phyloP scores from a whole-genome alignment of 768 basidiomycete species.

The Boletus subparvulus region DNA sequence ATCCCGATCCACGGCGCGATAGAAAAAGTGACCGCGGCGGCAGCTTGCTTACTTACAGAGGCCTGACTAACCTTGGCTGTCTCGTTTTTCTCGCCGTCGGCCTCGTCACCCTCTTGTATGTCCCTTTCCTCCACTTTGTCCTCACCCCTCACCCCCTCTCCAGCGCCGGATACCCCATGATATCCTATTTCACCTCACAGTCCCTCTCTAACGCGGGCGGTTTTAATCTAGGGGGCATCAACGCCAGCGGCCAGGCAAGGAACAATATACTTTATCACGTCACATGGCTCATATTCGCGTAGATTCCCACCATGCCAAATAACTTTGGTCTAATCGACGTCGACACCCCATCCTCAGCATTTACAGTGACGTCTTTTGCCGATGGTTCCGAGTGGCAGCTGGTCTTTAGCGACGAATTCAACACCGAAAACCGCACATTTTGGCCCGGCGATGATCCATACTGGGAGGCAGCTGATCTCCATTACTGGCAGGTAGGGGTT shows the following conservation, averaged over 20 bases:
- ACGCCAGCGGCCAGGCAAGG: conserved; percentile 66
- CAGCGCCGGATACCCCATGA: conserved; percentile 64
- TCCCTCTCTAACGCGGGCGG: conserved; percentile 52
- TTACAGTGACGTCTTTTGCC: conserved; percentile 51
- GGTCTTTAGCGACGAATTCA: conserved; percentile 90
- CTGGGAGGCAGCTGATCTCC: conserved; percentile 82
- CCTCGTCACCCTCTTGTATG: conserved; percentile 61
- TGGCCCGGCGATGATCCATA: conserved; percentile 83
- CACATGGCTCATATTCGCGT: not conserved
- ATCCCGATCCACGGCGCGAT: conserved; percentile 67
- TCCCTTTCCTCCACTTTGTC: not conserved
- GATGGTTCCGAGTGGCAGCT: conserved; percentile 59
- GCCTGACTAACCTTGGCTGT: conserved; percentile 71
- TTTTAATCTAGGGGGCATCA: conserved; percentile 77
- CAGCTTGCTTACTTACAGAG: conserved; percentile 65
- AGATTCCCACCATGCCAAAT: conserved; percentile 62
- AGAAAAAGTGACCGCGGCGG: conserved; percentile 53
- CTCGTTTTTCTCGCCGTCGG: conserved; percentile 54
- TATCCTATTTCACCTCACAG: conserved; percentile 52
- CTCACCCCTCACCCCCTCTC: conserved; percentile 1
- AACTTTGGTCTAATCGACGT: conserved; percentile 72
- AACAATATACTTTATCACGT: not conserved
- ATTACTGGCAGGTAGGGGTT: conserved; percentile 66
- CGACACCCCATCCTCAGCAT: conserved; percentile 65
- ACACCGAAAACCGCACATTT: conserved; percentile 74